phyloP scores from a whole-genome alignment of 2,329 filamentous ascomycete species.

The Pseudogymnoascus sp. region DNA sequence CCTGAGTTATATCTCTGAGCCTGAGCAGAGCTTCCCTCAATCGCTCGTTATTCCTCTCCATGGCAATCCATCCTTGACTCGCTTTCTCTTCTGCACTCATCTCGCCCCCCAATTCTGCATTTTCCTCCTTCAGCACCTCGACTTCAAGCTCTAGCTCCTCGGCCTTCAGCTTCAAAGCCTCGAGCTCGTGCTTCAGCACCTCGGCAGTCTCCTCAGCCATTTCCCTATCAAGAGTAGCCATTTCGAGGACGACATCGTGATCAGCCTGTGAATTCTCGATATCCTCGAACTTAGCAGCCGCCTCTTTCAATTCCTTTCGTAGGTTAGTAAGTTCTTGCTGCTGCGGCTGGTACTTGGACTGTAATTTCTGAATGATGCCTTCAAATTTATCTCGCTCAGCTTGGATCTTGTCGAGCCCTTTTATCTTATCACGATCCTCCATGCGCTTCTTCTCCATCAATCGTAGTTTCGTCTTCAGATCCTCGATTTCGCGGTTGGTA shows the following conservation, averaged over 20 bases:
- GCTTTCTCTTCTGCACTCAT: conserved; percentile 84
- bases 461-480: conserved; percentile 78
- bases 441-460: conserved; percentile 78
- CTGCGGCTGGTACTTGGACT: conserved; percentile 78
- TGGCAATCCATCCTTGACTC: conserved; percentile 79
- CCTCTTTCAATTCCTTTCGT: conserved; percentile 68
- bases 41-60: conserved; percentile 84
- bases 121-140: conserved; percentile 80
- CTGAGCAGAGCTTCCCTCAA: conserved; percentile 76
- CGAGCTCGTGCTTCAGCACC: conserved; percentile 68
- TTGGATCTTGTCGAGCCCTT: conserved; percentile 66
- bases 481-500: conserved; percentile 59
- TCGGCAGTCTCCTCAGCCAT: conserved; percentile 95
- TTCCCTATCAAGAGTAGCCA: conserved; percentile 82
- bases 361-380: conserved; percentile 79
- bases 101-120: conserved; percentile 70
- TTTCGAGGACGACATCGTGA: conserved; percentile 75
- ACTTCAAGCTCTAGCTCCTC: conserved; percentile 85
- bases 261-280: conserved; percentile 71
- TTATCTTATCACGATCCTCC: conserved; percentile 80
- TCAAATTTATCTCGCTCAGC: conserved; percentile 72
- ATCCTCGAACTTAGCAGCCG: conserved; percentile 57
- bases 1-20: conserved; percentile 77
- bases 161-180: conserved; percentile 62
- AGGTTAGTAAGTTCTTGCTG: conserved; percentile 71